A percentile compares a stretch with the other conserved stretches of the same genome.
Evolutionary conservation across 73 alveolate genomes (phyloP).

Genomic region (Halteria grandinella): DNA sequence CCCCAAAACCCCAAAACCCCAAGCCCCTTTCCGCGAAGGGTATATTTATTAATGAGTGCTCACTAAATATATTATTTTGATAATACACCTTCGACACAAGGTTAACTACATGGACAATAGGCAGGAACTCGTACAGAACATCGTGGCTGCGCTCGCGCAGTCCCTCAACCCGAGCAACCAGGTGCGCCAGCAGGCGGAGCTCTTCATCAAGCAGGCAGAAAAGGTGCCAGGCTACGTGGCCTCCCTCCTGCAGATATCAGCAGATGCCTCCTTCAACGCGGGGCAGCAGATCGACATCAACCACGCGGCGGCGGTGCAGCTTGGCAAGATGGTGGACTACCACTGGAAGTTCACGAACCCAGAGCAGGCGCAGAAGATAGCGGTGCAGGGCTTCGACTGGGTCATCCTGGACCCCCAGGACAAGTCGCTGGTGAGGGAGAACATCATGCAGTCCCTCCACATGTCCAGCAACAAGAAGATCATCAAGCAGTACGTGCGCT

Average conservation of each 20-base stretch:
- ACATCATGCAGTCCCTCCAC: conserved; percentile 8
- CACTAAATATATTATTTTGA: too few relatives aligned
- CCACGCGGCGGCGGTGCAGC: conserved; percentile 64
- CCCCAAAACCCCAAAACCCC: too few relatives aligned
- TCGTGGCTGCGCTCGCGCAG: conserved; percentile 1
- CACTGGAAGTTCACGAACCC: conserved; percentile 70
- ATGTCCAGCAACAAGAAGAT: not conserved
- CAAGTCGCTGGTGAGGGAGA: conserved; percentile 49
- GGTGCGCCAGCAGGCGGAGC: conserved; percentile 17
- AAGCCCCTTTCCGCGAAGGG: too few relatives aligned
- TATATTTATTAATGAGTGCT: too few relatives aligned
- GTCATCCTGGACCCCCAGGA: conserved; percentile 39
- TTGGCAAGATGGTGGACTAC: conserved; percentile 60
- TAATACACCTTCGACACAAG: too few relatives aligned
- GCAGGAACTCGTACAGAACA: not conserved
- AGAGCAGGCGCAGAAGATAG: conserved; percentile 45
- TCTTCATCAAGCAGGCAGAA: conserved; percentile 12
- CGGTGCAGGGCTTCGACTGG: conserved; percentile 58
- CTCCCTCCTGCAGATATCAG: conserved; percentile 33
- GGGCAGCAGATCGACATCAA: conserved; percentile 39
- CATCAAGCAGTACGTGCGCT: conserved; percentile 40
- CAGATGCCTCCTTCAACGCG: conserved; percentile 28
- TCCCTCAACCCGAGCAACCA: not conserved
- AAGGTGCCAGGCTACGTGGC: conserved; percentile 49
- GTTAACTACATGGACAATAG: too few relatives aligned